Evolutionary conservation across 352 stramenopile species (phyloP).

Genomic region (Thalassiosira hispida): DNA sequence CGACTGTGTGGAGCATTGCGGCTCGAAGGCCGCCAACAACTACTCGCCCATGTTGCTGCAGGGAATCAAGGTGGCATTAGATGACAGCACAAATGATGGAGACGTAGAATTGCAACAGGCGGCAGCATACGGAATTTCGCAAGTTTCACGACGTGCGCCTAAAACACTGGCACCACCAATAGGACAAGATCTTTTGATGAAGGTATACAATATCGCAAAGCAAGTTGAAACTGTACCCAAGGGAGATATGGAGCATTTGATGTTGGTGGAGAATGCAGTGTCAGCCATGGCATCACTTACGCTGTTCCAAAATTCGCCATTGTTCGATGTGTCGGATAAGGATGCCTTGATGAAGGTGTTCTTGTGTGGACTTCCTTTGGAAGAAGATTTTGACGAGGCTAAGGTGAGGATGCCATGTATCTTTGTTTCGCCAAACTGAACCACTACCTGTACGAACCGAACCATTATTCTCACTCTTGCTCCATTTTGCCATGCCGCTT

Average conservation of each 20-base stretch:
- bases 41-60: slow-evolving; percentile 58
- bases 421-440: slow-evolving; percentile 10
- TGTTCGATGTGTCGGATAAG: slow-evolving; percentile 42
- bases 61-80: slow-evolving; percentile 56
- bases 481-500: too few species aligned
- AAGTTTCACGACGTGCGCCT: slow-evolving; percentile 69
- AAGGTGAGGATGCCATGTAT: slow-evolving; percentile 23
- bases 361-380: slow-evolving; percentile 66
- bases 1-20: slow-evolving; percentile 81
- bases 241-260: slow-evolving; percentile 45
- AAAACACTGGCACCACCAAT: slow-evolving; percentile 29
- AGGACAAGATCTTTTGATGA: slow-evolving; percentile 49
- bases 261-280: slow-evolving; percentile 61
- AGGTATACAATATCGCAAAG: slow-evolving; percentile 54
- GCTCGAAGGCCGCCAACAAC: slow-evolving; percentile 45
- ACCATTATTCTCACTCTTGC: too few species aligned
- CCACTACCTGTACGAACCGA: too few species aligned
- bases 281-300: slow-evolving; percentile 63
- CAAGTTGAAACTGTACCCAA: slow-evolving; percentile 41
- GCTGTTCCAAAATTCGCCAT: slow-evolving; percentile 58
- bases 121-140: slow-evolving; percentile 68
- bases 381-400: slow-evolving; percentile 75
- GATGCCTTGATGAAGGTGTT: slow-evolving; percentile 50
- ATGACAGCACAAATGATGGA: slow-evolving; percentile 41
- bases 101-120: slow-evolving; percentile 63